Evolutionary conservation across 2,329 filamentous ascomycete genomes (phyloP).

Genomic region (Verticillium zaregamsianum): DNA sequence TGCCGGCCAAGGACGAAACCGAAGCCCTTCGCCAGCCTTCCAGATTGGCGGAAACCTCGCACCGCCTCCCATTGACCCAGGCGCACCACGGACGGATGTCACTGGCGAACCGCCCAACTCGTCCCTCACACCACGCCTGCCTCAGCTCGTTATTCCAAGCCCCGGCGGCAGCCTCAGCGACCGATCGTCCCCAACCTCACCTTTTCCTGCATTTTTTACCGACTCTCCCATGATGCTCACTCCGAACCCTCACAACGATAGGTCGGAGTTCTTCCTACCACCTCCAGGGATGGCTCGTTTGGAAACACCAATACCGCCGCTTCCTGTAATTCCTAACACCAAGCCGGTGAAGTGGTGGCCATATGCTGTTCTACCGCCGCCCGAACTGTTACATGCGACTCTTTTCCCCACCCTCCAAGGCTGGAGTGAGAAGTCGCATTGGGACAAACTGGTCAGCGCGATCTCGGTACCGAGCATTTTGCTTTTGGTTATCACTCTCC

Average conservation of each 20-base stretch:
- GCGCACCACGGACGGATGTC: conserved; percentile 5
- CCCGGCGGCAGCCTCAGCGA: conserved; percentile 37
- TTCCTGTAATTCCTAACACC: conserved; percentile 30
- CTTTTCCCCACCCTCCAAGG: conserved; percentile 83
- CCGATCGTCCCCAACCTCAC: conserved; percentile 47
- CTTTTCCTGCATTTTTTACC: conserved; percentile 60
- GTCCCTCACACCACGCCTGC: conserved; percentile 9
- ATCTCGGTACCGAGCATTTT: conserved; percentile 89
- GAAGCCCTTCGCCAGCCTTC: conserved; percentile 25
- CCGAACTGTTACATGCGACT: conserved; percentile 65
- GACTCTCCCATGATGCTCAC: conserved; percentile 51
- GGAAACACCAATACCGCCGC: conserved; percentile 42
- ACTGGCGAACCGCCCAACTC: neutral
- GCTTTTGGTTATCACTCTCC: conserved; percentile 81
- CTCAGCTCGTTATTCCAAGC: conserved; percentile 45
- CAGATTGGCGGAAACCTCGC: conserved; percentile 36
- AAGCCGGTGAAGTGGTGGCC: conserved; percentile 75
- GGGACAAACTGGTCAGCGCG: conserved; percentile 76
- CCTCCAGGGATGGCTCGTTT: conserved; percentile 30
- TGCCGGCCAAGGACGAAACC: conserved; percentile 14
- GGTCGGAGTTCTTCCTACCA: conserved; percentile 54
- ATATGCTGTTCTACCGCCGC: conserved; percentile 66
- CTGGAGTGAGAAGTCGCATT: conserved; percentile 79
- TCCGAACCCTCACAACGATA: conserved; percentile 33
- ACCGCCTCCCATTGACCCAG: conserved; percentile 29